phyloP scores from a whole-genome alignment of 148 eudicot genomes.

The Rhododendron henanense region DNA sequence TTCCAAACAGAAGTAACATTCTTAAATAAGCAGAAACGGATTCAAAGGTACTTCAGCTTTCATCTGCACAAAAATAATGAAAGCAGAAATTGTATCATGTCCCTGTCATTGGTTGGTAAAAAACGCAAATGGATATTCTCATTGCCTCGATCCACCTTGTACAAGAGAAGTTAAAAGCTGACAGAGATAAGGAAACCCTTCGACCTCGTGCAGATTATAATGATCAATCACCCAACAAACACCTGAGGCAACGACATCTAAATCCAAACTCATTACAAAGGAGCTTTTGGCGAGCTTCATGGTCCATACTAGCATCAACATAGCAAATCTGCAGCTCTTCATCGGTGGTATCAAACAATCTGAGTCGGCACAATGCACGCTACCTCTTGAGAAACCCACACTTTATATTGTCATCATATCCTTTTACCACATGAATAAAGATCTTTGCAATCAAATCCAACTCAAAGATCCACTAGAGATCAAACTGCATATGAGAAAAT shows the following conservation, averaged over 20 bases:
- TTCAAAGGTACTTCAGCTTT: no score
- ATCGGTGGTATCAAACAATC: slow-evolving; percentile 28
- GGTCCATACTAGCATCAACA: slow-evolving; percentile 84
- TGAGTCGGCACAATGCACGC: not conserved
- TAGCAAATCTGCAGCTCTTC: slow-evolving; percentile 92
- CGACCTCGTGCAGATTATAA: no score
- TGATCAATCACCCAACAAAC: slow-evolving; percentile 50
- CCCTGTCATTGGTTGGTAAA: no score
- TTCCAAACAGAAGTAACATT: no score
- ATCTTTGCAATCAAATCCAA: no score
- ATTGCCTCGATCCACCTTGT: not conserved
- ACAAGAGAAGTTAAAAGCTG: not conserved
- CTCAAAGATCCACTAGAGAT: no score
- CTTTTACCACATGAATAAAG: no score
- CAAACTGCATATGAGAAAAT: no score
- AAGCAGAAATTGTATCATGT: no score
- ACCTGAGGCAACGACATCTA: slow-evolving; percentile 59
- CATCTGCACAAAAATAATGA: no score
- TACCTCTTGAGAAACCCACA: not conserved
- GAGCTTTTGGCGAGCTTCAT: slow-evolving; percentile 59
- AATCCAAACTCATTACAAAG: slow-evolving; percentile 70
- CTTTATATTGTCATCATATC: no score
- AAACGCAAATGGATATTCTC: no score
- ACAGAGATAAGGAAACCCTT: not conserved
- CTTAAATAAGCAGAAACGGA: not conserved